Conservation (phyloP, 1,284 basidiomycete genomes). For the Athelia sp. region DNA sequence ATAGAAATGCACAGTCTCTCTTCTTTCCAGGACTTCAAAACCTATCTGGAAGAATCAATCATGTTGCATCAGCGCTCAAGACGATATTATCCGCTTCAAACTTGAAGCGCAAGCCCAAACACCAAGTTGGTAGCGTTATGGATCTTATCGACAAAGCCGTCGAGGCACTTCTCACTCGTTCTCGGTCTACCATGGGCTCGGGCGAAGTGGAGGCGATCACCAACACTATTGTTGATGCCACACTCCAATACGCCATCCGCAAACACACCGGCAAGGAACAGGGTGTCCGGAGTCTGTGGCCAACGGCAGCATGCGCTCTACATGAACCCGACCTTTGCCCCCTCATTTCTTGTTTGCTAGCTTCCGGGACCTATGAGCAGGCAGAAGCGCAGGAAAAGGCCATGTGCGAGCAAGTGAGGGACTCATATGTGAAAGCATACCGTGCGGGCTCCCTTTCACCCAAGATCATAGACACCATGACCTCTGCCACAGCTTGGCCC, state of each 20-base stretch:
- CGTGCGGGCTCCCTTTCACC: conserved; percentile 53
- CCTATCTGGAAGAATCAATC: conserved; percentile 52
- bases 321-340: conserved; percentile 52
- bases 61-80: conserved; percentile 49
- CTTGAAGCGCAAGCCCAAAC: conserved; percentile 44
- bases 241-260: conserved; percentile 71
- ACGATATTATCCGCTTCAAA: conserved; percentile 42
- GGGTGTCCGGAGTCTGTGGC: conserved; percentile 38
- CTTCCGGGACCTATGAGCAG: conserved; percentile 17
- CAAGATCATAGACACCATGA: conserved; percentile 53
- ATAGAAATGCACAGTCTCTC: conserved; percentile 48
- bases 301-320: conserved; percentile 50
- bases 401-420: conserved; percentile 29
- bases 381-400: conserved; percentile 24
- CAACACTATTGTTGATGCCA: conserved; percentile 65
- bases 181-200: conserved; percentile 39
- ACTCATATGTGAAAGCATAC: conserved; percentile 58
- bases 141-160: conserved; percentile 69
- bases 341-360: conserved; percentile 43
- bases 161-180: conserved; percentile 48
- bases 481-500: conserved; percentile 63
- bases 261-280: conserved; percentile 35
- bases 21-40: conserved; percentile 65
- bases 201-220: conserved; percentile 63
- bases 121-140: conserved; percentile 61